phyloP scores from a whole-genome alignment of 352 stramenopile species.

The Pythium rhizo-oryzae region DNA sequence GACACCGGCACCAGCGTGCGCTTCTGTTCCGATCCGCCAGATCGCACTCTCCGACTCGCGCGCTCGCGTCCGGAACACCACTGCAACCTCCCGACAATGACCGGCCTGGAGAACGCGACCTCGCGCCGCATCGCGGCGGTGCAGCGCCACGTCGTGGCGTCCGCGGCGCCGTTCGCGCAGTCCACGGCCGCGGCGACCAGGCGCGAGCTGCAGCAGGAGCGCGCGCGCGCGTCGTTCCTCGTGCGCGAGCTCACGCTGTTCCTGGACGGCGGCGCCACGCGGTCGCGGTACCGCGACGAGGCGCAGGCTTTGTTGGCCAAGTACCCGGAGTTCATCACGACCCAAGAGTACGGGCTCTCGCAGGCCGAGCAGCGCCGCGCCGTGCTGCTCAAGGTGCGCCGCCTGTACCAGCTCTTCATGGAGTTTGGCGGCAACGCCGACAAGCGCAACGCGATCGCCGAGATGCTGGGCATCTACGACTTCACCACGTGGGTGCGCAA shows the following conservation, averaged over 20 bases:
- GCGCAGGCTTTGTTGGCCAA: constrained; percentile 51
- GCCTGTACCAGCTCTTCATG: constrained; percentile 64
- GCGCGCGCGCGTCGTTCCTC: constrained; percentile 48
- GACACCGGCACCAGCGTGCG: too few relatives aligned
- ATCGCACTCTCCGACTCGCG: too few relatives aligned
- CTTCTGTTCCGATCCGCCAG: neutral
- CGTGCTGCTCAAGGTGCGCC: constrained; percentile 55
- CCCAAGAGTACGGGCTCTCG: constrained; percentile 53
- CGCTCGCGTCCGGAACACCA: too few relatives aligned
- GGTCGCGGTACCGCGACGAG: constrained; percentile 51
- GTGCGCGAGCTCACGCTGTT: constrained; percentile 61
- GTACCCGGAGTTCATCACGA: constrained; percentile 50
- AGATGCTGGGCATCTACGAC: constrained; percentile 70
- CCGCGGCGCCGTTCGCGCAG: constrained; percentile 29
- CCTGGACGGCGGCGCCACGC: constrained; percentile 50
- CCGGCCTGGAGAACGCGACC: constrained; percentile 2
- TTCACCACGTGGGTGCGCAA: constrained; percentile 71
- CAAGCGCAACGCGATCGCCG: constrained; percentile 64
- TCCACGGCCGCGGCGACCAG: constrained; percentile 48
- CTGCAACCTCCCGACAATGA: neutral
- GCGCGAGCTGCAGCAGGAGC: constrained; percentile 55
- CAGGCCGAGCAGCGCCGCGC: constrained; percentile 50
- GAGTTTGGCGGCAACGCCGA: constrained; percentile 52
- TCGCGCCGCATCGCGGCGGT: constrained; percentile 51
- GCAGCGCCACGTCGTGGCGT: constrained; percentile 47